phyloP scores from a whole-genome alignment of 495 filamentous ascomycete species.

The Aspergillus egyptiacus region DNA sequence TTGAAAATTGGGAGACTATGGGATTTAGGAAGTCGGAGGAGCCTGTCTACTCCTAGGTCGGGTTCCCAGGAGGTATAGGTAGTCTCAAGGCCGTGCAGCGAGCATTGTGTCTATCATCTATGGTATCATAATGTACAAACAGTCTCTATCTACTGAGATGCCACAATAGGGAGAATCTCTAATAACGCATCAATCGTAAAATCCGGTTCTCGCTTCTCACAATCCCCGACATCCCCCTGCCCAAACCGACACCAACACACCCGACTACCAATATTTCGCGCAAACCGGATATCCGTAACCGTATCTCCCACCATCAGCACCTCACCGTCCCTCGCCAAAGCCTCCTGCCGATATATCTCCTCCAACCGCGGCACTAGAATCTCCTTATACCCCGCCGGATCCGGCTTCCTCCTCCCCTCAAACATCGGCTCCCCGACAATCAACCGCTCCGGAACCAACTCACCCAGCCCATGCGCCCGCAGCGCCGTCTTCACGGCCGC shows the following conservation, averaged over 20 bases:
- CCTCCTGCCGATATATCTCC: neutral
- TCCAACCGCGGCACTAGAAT: constrained; percentile 17
- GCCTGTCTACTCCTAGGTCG: neutral
- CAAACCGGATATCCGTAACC: neutral
- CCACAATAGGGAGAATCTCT: too few relatives aligned
- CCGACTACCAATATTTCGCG: neutral
- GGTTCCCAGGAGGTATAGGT: too few relatives aligned
- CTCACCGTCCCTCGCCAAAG: neutral
- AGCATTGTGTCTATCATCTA: too few relatives aligned
- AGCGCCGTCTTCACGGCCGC: constrained; percentile 18
- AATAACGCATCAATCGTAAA: too few relatives aligned
- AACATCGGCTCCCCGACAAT: constrained; percentile 23
- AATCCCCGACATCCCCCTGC: neutral
- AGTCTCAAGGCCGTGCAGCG: too few relatives aligned
- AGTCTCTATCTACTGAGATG: too few relatives aligned
- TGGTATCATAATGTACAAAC: too few relatives aligned
- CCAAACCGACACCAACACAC: neutral
- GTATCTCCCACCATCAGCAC: neutral
- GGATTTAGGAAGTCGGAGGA: constrained; percentile 17
- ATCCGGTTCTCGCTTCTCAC: too few relatives aligned
- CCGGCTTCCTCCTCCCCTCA: constrained; percentile 22
- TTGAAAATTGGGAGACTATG: constrained; percentile 27
- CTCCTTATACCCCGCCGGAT: constrained; percentile 21
- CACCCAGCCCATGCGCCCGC: constrained; percentile 12
- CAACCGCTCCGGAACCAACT: constrained; percentile 14